Evolutionary conservation across 495 filamentous ascomycete genomes (phyloP).

Genomic region (Podospora tetraspora): DNA sequence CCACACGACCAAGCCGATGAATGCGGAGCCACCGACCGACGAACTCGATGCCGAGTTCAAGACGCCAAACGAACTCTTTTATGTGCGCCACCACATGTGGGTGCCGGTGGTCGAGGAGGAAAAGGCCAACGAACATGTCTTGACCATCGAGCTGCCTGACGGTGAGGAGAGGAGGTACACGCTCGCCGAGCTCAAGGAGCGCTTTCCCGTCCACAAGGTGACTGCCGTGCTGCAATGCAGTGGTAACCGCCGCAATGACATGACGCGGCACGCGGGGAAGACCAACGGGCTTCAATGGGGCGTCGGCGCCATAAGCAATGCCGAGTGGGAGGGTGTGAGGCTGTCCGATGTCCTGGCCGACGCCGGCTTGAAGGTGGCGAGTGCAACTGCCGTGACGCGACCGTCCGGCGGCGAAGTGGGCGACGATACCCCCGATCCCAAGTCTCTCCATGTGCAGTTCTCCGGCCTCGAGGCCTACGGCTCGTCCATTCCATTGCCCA

Average conservation of each 20-base stretch:
- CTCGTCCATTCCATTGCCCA: conserved; percentile 53
- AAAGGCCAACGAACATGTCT: conserved; percentile 38
- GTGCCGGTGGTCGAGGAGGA: conserved; percentile 45
- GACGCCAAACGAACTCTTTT: conserved; percentile 53
- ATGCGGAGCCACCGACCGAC: conserved; percentile 50
- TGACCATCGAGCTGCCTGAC: conserved; percentile 52
- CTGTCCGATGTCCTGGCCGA: conserved; percentile 55
- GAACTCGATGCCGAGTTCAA: conserved; percentile 43
- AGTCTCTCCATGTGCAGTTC: conserved; percentile 51
- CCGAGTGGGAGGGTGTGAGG: conserved; percentile 56
- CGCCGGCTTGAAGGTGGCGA: conserved; percentile 36
- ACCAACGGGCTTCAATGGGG: conserved; percentile 58
- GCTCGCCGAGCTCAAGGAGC: conserved; percentile 47
- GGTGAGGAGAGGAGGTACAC: conserved; percentile 48
- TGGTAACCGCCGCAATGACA: conserved; percentile 57
- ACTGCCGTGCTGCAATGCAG: conserved; percentile 56
- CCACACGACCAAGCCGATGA: conserved; percentile 49
- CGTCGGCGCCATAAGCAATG: conserved; percentile 54
- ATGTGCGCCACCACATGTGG: conserved; percentile 60
- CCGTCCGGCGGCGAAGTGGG: conserved; percentile 7
- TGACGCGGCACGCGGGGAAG: conserved; percentile 48
- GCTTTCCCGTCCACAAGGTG: conserved; percentile 50
- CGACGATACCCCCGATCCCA: conserved; percentile 22
- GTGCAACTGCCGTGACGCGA: conserved; percentile 8
- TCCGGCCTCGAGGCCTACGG: conserved; percentile 56